Conservation (phyloP, 495 filamentous ascomycete species). For the Penicillium longicatenatum region DNA sequence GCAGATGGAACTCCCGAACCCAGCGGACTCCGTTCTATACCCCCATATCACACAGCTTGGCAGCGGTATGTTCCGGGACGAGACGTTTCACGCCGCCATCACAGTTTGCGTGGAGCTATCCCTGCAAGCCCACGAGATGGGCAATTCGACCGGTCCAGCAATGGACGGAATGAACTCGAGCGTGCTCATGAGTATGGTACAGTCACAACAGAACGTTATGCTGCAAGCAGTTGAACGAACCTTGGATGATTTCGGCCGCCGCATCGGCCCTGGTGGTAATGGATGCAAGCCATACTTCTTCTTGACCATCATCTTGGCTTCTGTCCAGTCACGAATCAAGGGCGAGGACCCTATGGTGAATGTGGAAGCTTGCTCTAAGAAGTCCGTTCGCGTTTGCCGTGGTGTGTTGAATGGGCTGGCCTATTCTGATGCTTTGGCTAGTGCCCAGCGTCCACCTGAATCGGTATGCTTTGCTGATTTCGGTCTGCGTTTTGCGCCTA, state of each 20-base stretch:
- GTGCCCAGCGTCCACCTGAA: slow-evolving; percentile 13
- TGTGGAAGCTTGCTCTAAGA: slow-evolving; percentile 30
- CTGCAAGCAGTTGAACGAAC: slow-evolving; percentile 38
- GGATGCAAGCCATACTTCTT: slow-evolving; percentile 42
- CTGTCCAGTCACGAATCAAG: slow-evolving; percentile 39
- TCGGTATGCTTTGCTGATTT: slow-evolving; percentile 15
- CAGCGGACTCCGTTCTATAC: slow-evolving; percentile 20
- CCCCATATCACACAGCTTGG: slow-evolving; percentile 39
- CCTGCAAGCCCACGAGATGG: slow-evolving; percentile 35
- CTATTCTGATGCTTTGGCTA: slow-evolving; percentile 27
- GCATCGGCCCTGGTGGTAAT: slow-evolving; percentile 31
- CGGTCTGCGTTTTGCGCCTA: neutral
- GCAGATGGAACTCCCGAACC: slow-evolving; percentile 34
- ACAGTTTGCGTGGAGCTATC: slow-evolving; percentile 42
- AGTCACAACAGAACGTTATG: slow-evolving; percentile 41
- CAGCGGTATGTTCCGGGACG: slow-evolving; percentile 42
- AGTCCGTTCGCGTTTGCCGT: slow-evolving; percentile 27
- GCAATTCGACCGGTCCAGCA: slow-evolving; percentile 9
- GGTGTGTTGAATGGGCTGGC: slow-evolving; percentile 28
- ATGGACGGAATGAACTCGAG: slow-evolving; percentile 28
- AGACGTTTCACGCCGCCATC: slow-evolving; percentile 40
- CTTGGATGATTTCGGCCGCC: slow-evolving; percentile 34
- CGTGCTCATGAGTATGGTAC: slow-evolving; percentile 37
- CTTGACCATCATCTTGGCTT: slow-evolving; percentile 34
- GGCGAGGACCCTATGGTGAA: slow-evolving; percentile 35